Base-by-base conservation (phyloP, 2,329 filamentous ascomycete genomes). In the Herpotrichia juniperi region DNA sequence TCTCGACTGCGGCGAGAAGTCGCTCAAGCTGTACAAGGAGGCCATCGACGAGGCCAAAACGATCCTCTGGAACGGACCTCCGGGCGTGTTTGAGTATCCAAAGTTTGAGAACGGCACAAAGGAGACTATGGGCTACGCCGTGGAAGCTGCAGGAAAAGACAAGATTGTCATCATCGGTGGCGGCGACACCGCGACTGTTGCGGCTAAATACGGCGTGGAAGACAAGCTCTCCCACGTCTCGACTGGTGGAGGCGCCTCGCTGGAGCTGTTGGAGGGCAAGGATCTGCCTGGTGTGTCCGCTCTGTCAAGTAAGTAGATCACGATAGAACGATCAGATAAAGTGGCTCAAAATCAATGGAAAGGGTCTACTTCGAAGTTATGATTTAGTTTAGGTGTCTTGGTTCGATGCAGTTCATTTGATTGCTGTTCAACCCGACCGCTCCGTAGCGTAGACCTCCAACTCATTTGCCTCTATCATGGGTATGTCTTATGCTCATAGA, bases 81-180 rank as follows among this genome's bases (percentile, higher is more conserved):
- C 93, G 14, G 94, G 94, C 76, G 94, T 99, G 65, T 99, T 99
- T 69, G 94, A 99, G 85, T 89, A 97, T 72, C 91, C 97, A 57
- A 88, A 90, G 74, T 99, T 99, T 76, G 91, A 93, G 71, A 87
- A 83, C 58, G 94, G 91, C 67, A 99, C 94, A 71, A 96, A 96
- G 85, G 83, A 86, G 57, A 96, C 91, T 44, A 87, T 99, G 64
- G 90, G 97, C 71, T 91, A 91, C 51, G 93, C 88, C 48, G 92
- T 97, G 48, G 83, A 83, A 21, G 94, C 89, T 55, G 89, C 89
- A 54, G 81, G 90, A 77, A 84, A 81, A 56, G 93, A 92, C 76
- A 93, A 94, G 83, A 96, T 94, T 69, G 94, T 97, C 76, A 97
- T 99, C 79, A 97, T 99, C 61, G 94, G 94, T 58, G 94, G 94